Evolutionary conservation across 139 green algal species (phyloP).

Genomic region (Dunaliella primolecta): DNA sequence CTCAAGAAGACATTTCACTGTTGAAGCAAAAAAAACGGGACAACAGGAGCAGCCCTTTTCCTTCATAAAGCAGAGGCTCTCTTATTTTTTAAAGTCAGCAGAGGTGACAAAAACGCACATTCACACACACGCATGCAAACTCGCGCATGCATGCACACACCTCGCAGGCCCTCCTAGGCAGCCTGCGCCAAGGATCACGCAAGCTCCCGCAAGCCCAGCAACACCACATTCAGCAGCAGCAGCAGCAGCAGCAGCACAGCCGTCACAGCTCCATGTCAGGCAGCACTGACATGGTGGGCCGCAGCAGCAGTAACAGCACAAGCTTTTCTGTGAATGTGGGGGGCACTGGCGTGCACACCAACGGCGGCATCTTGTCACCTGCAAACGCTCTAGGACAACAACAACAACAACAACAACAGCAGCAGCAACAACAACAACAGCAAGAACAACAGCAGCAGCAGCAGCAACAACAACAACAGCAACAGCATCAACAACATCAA

Average conservation of each 20-base stretch:
- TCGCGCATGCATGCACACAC: not conserved
- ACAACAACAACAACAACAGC: not conserved
- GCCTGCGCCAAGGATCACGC: not conserved
- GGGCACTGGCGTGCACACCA: not conserved
- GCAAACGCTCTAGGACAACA: no score
- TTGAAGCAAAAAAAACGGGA: no score
- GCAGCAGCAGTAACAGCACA: not conserved
- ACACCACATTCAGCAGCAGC: no score
- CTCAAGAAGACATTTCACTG: no score
- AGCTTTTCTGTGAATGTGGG: not conserved
- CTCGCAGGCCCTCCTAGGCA: not conserved
- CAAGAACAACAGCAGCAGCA: not conserved
- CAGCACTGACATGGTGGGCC: no score
- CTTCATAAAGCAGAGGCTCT: no score
- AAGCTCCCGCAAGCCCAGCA: not conserved
- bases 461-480: not conserved
- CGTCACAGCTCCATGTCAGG: not conserved
- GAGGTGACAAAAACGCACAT: not conserved
- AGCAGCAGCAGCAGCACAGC: not conserved
- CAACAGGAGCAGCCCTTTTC: no score
- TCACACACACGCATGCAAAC: not conserved
- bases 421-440: not conserved
- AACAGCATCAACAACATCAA: not conserved
- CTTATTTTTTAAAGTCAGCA: no score
- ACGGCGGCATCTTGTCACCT: not conserved